Evolutionary conservation across 2,329 filamentous ascomycete genomes (phyloP).

Genomic region (Leptographium radiaticola): DNA sequence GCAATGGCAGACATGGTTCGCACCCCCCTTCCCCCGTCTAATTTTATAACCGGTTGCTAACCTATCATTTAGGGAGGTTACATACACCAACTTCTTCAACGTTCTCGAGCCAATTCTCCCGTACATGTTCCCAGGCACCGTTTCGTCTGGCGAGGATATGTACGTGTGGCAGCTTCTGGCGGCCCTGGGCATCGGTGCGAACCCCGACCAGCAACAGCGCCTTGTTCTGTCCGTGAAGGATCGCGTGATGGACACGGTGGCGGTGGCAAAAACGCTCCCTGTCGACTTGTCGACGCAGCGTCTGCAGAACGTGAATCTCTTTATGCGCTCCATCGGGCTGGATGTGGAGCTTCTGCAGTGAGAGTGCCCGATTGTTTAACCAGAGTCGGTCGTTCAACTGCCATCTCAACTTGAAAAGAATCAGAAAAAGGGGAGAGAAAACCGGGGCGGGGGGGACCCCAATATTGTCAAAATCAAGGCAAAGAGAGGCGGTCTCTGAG

Average conservation of each 20-base stretch:
- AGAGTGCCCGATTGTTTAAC: neutral
- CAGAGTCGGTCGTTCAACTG: no score
- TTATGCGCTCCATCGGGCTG: slow-evolving; percentile 97
- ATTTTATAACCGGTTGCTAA: slow-evolving; percentile 16
- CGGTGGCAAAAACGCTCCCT: slow-evolving; percentile 77
- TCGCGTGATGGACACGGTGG: slow-evolving; percentile 89
- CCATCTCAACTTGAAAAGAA: neutral
- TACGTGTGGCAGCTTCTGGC: slow-evolving; percentile 98
- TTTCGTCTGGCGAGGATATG: slow-evolving; percentile 81
- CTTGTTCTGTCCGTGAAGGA: slow-evolving; percentile 95
- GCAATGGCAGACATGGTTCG: slow-evolving; percentile 69
- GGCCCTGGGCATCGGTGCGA: slow-evolving; percentile 85
- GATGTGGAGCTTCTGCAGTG: slow-evolving; percentile 65
- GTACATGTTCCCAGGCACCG: slow-evolving; percentile 81
- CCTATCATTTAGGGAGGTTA: slow-evolving; percentile 43
- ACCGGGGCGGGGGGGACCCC: no score
- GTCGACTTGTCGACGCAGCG: slow-evolving; percentile 73
- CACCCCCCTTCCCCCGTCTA: slow-evolving; percentile 3
- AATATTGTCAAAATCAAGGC: no score
- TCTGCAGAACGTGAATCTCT: slow-evolving; percentile 86
- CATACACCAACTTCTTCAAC: slow-evolving; percentile 82
- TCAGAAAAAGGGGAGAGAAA: neutral
- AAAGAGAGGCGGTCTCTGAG: neutral
- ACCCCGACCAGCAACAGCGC: slow-evolving; percentile 86
- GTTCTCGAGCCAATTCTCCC: slow-evolving; percentile 71